Evolutionary conservation across 1,139 yeast genomes (phyloP), one percentile per base, ranked within the genome.

Genomic region (Lodderomyces margitis): DNA sequence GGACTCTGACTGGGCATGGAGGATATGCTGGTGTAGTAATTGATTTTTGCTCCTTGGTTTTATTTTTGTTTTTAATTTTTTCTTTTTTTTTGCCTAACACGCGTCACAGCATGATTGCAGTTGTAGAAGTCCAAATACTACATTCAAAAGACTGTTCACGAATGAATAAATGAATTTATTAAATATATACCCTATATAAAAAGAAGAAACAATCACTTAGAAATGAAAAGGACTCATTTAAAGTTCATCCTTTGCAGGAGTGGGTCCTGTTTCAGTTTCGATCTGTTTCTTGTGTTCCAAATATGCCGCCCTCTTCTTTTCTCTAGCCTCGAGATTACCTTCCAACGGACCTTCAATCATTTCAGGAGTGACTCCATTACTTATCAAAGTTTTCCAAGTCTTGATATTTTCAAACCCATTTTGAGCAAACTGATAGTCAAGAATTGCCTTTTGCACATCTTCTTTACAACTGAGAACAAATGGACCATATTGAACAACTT

Each of bases 401-500:
- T 64, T 71, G 35, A 87, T 77, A 38, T 79, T 75, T 57, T 83
- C 94, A 57, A 88, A 88, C 1, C 95, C 95, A 58, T 86, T 85
- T 35, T 67, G 58, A 35, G 79, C 84, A 43, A 65, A 60, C 58
- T 83, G 87, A 59, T 83, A 88, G 58, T 85, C 92, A 59, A 66
- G 56, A 55, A 85, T 81, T 0, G 88, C 94, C 55, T 83, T 66
- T 51, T 76, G 74, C 47, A 87, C 82, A 52, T 78, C 77, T 39
- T 76, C 81, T 45, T 70, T 68, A 15, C 83, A 66, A 8, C 83
- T 78, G 46, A 87, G 92, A 12, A 85, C 95, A 59, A 87, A 88
- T 15, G 96, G 96, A 10, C 97, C 97, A 57, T 88, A 86, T 59
- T 89, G 96, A 31, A 87, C 87, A 41, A 85, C 75, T 14, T 80